Percentiles rank a stretch among this genome's conserved stretches.
Evolutionary conservation across 2,329 filamentous ascomycete species (phyloP).

Genomic region (Diaporthe sp.): DNA sequence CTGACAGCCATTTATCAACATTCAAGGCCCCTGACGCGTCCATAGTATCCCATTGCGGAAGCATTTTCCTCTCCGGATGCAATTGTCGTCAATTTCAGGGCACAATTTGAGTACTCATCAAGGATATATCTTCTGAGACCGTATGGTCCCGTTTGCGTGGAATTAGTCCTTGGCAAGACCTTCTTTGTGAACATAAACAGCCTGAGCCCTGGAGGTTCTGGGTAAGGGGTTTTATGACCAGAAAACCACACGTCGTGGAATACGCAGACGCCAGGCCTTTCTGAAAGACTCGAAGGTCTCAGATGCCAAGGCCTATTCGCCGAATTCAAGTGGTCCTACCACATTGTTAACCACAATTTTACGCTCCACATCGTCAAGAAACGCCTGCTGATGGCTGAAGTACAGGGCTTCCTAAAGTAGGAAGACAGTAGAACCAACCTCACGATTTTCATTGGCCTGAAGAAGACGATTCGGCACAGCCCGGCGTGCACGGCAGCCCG

Average conservation of each 20-base stretch:
- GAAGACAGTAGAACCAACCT: background rate
- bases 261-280: no score
- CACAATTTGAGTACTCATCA: background rate
- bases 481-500: background rate
- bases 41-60: no score
- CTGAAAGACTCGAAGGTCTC: no score
- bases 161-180: background rate
- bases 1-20: background rate
- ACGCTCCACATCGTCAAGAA: background rate
- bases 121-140: background rate
- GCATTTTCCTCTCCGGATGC: background rate
- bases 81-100: background rate
- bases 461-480: background rate
- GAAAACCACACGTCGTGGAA: background rate
- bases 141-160: background rate
- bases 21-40: no score
- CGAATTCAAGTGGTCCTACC: background rate
- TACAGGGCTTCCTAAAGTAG: background rate
- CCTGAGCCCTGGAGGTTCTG: background rate
- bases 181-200: background rate
- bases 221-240: background rate
- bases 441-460: background rate
- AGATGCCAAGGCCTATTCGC: background rate
- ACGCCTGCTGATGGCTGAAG: background rate
- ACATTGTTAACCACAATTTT: background rate